Conservation (phyloP, 768 basidiomycete genomes). For the Amanita muscaria region DNA sequence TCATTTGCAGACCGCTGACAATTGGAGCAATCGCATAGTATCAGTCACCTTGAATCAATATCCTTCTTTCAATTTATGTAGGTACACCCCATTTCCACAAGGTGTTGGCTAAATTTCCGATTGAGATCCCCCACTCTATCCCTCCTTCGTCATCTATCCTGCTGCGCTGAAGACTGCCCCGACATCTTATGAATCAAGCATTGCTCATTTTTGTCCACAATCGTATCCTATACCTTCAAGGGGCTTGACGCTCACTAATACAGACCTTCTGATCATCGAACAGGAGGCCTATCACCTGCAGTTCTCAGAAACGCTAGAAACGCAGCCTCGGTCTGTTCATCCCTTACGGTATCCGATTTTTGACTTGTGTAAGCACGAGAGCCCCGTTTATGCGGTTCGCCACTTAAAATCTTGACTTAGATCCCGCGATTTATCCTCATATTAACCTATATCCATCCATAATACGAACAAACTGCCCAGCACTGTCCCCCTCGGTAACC, state of each 20-base stretch:
- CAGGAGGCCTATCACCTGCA: not conserved
- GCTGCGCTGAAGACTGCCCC: constrained; percentile 15
- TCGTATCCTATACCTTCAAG: no score
- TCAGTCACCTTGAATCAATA: constrained; percentile 16
- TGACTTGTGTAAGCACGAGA: constrained; percentile 23
- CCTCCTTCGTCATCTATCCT: constrained; percentile 35
- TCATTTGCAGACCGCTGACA: not conserved
- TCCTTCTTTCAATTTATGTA: constrained; percentile 26
- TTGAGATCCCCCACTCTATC: constrained; percentile 26
- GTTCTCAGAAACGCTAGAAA: constrained; percentile 6
- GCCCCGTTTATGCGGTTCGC: no score
- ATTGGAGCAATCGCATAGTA: not conserved
- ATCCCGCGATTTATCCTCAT: constrained; percentile 14
- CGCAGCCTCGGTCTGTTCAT: not conserved
- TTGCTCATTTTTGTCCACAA: not conserved
- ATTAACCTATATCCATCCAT: constrained; percentile 18
- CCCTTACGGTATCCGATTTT: constrained; percentile 25
- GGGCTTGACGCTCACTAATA: no score
- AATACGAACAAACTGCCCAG: not conserved
- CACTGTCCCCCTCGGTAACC: not conserved
- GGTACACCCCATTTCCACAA: constrained; percentile 3
- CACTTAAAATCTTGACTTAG: constrained; percentile 2
- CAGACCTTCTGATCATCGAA: constrained; percentile 12
- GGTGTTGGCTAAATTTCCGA: not conserved
- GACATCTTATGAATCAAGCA: constrained; percentile 12